Base-by-base conservation (phyloP, 2,329 filamentous ascomycete species). In the Metarhizium brunneum region DNA sequence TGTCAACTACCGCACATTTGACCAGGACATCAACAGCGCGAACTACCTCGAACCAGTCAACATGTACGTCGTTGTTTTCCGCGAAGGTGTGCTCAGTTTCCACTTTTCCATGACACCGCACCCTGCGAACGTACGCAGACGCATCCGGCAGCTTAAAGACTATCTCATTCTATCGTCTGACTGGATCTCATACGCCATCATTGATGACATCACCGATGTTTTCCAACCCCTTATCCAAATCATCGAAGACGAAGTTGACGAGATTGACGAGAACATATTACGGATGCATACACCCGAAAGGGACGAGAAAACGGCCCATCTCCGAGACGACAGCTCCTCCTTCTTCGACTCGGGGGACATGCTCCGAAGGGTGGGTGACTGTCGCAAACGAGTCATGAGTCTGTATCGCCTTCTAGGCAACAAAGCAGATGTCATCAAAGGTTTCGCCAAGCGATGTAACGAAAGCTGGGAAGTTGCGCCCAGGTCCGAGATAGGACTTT, bases 361-460 rank as follows among this genome's bases (percentile, higher is more conserved):
- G 91, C 79, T 99, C 57, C 84, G 91, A 45, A 85, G 90, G 14
- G 91, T 97, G 0, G 94, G 94, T 32, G 90, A 96, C 70, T 95
- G 91, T 69, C 84, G 94, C 63, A 97, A 97, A 78, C 92, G 92
- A 69, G 94, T 99, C 61, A 99, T 99, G 92, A 87, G 88, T 40
- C 77, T 99, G 50, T 97, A 96, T 68, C 83, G 94, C 52, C 77
- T 99, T 48, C 76, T 99, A 18, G 94, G 94, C 55, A 97, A 95
- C 72, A 99, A 99, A 73, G 94, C 94, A 52, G 94, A 99, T 70
- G 94, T 99, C 57, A 97, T 99, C 77, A 97, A 97, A 74, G 94
- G 94, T 1, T 99, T 99, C 66, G 94, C 94, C 5, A 99, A 99
- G 74, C 82, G 94, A 14, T 99, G 94, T 74, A 99, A 96, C 67